Conservation (phyloP, 1,284 basidiomycete genomes). For the Heliocybe sulcata region DNA sequence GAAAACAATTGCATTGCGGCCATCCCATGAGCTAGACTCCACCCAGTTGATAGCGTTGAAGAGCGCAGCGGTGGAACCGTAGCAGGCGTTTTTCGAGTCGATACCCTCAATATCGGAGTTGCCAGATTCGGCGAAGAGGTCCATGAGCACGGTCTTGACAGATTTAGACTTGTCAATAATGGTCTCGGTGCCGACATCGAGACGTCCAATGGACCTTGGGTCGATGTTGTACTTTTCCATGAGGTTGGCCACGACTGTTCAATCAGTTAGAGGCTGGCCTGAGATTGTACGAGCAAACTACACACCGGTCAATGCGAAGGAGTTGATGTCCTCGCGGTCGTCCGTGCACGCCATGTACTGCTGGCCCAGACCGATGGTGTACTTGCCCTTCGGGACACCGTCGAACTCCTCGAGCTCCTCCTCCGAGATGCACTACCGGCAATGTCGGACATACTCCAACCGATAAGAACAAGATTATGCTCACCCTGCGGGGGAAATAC, state of each 20-base stretch:
- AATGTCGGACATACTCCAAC: constrained; percentile 7
- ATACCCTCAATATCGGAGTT: constrained; percentile 99
- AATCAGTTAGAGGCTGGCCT: neutral
- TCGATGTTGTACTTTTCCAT: constrained; percentile 95
- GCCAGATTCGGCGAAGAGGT: constrained; percentile 87
- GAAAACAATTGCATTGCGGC: constrained; percentile 96
- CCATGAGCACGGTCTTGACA: constrained; percentile 98
- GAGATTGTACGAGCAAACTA: constrained; percentile 9
- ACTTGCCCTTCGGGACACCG: constrained; percentile 93
- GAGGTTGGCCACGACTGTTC: constrained; percentile 74
- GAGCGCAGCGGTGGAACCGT: constrained; percentile 95
- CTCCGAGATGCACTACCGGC: constrained; percentile 83
- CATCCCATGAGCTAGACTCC: constrained; percentile 96
- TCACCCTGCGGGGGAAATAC: constrained; percentile 88
- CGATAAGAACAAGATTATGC: constrained; percentile 24
- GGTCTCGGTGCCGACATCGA: constrained; percentile 98
- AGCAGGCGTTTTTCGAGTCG: constrained; percentile 99
- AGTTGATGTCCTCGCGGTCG: constrained; percentile 98
- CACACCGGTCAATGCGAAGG: constrained; percentile 90
- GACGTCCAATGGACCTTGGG: constrained; percentile 92
- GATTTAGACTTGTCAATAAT: constrained; percentile 99
- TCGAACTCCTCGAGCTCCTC: constrained; percentile 94
- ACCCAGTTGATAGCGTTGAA: constrained; percentile 99
- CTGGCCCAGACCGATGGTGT: constrained; percentile 98
- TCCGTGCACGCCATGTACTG: constrained; percentile 98